phyloP scores from a whole-genome alignment of 2,329 filamentous ascomycete genomes.

The Sporothrix dimorphospora region DNA sequence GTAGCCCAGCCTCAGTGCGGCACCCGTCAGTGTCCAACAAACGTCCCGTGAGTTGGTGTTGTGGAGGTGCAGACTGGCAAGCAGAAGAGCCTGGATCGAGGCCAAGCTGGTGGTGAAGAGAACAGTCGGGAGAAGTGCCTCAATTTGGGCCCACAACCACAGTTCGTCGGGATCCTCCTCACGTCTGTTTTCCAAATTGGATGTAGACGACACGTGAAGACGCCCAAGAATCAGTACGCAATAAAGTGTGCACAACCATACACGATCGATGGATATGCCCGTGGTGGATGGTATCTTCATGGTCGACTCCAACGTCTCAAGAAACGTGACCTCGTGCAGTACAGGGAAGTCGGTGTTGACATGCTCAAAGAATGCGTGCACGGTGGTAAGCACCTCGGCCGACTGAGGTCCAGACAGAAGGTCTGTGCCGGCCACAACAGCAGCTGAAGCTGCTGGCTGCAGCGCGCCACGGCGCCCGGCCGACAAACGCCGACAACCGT shows the following conservation, averaged over 20 bases:
- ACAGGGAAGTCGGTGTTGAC: constrained; percentile 49
- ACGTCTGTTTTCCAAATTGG: constrained; percentile 27
- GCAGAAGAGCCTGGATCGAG: constrained; percentile 47
- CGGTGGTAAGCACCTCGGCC: neutral
- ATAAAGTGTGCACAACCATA: constrained; percentile 48
- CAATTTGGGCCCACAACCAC: constrained; percentile 46
- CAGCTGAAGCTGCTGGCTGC: neutral
- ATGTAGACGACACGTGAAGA: constrained; percentile 30
- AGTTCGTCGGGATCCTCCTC: constrained; percentile 40
- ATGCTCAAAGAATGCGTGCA: constrained; percentile 43
- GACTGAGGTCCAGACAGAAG: neutral
- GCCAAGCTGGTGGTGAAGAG: constrained; percentile 47
- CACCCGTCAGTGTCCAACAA: constrained; percentile 49
- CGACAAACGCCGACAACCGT: neutral
- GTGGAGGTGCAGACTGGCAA: constrained; percentile 48
- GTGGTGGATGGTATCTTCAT: constrained; percentile 27
- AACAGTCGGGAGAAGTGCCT: constrained; percentile 46
- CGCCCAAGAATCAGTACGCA: constrained; percentile 47
- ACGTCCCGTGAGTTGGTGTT: constrained; percentile 48
- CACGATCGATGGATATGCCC: constrained; percentile 39
- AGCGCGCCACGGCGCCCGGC: neutral
- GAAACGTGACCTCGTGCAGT: constrained; percentile 48
- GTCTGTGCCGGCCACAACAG: neutral
- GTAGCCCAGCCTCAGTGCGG: constrained; percentile 46
- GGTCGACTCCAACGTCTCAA: constrained; percentile 45